phyloP scores from a whole-genome alignment of 2,329 filamentous ascomycete genomes.

The Penicillium sp. region DNA sequence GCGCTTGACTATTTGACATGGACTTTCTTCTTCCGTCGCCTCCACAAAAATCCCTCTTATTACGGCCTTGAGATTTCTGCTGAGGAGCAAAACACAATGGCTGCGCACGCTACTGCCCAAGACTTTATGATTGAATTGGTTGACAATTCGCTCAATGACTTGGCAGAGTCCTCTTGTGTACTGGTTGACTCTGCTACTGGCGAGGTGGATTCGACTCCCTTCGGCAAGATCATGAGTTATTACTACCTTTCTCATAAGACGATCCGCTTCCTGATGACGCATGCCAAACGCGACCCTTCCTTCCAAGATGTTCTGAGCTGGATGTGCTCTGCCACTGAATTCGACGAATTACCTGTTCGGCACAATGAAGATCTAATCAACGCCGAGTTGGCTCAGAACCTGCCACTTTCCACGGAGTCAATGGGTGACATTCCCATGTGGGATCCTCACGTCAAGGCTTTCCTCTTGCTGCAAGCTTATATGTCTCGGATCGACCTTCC shows the following conservation, averaged over 20 bases:
- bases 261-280: conserved; percentile 72
- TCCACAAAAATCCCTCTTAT: conserved; percentile 98
- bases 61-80: conserved; percentile 91
- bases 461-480: conserved; percentile 87
- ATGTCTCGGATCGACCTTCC: conserved; percentile 90
- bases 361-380: conserved; percentile 99
- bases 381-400: conserved; percentile 72
- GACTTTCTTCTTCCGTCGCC: conserved; percentile 97
- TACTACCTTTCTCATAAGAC: conserved; percentile 97
- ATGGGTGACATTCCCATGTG: conserved; percentile 76
- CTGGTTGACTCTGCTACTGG: conserved; percentile 71
- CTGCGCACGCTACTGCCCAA: conserved; percentile 80
- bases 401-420: conserved; percentile 61
- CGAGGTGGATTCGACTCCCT: conserved; percentile 79
- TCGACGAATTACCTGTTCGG: conserved; percentile 93
- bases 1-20: conserved; percentile 95
- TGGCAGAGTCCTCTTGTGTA: conserved; percentile 79
- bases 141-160: conserved; percentile 73
- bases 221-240: conserved; percentile 99
- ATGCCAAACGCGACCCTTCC: conserved; percentile 67
- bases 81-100: conserved; percentile 82
- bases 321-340: conserved; percentile 92
- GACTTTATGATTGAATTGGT: conserved; percentile 94
- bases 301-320: conserved; percentile 81
- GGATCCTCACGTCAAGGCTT: conserved; percentile 97